Conservation (phyloP, 352 stramenopile species). For the Pythium aquatile region DNA sequence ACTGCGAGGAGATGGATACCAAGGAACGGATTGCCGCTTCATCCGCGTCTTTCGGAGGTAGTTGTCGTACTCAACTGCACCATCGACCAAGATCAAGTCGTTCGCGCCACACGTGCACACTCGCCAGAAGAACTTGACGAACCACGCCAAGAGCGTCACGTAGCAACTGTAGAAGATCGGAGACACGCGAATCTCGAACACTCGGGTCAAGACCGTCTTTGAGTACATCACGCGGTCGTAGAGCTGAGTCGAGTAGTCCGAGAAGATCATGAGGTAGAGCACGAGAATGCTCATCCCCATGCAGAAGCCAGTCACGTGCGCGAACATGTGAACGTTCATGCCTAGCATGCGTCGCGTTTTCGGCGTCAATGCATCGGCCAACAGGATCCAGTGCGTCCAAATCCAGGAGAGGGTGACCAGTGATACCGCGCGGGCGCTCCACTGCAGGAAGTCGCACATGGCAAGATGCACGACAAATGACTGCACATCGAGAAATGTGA, state of each 20-base stretch:
- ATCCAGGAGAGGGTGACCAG: conserved; percentile 9
- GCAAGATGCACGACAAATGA: conserved; percentile 3
- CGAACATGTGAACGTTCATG: conserved; percentile 6
- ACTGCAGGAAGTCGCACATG: conserved; percentile 14
- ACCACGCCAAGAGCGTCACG: conserved; percentile 9
- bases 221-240: neutral
- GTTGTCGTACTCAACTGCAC: conserved; percentile 18
- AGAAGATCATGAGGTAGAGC: conserved; percentile 12
- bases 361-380: conserved; percentile 14
- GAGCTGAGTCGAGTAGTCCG: neutral
- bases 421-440: neutral
- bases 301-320: conserved; percentile 5
- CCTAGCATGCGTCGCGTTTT: conserved; percentile 11
- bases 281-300: conserved; percentile 6
- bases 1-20: neutral
- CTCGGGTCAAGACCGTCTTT: neutral
- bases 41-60: neutral
- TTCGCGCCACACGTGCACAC: neutral
- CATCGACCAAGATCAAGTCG: conserved; percentile 20
- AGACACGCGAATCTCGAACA: conserved; percentile 14
- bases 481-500: conserved; percentile 15
- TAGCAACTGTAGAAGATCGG: conserved; percentile 24
- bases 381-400: conserved; percentile 19
- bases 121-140: conserved; percentile 18
- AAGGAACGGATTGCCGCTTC: neutral